Percentiles rank a stretch among this genome's conserved stretches.
These are phyloP conservation scores for Apocynum venetum DNA, from an alignment of 257 asterid species.

Conservation along the genomic window DNA sequence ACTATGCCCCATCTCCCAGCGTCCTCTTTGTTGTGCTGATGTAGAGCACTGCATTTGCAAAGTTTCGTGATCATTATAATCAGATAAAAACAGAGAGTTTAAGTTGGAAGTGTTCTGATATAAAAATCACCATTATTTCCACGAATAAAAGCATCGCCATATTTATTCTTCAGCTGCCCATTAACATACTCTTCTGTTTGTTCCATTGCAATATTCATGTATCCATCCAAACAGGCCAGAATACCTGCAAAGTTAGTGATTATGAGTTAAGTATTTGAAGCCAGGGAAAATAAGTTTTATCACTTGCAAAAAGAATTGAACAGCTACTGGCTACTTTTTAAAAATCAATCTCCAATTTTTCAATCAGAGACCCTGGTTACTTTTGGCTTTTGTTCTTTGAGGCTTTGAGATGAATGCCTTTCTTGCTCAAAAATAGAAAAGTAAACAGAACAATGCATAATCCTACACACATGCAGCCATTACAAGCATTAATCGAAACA, in stretches of 20 bases:
- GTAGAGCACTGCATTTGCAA: conserved; percentile 68
- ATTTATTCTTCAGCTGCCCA: conserved; percentile 92
- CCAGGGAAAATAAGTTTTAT: neutral
- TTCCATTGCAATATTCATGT: conserved; percentile 98
- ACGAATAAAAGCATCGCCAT: conserved; percentile 95
- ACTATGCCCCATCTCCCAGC: conserved; percentile 76
- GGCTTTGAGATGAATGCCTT: neutral
- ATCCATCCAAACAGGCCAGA: conserved; percentile 95
- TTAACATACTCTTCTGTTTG: conserved; percentile 98
- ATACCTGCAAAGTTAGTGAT: conserved; percentile 41
- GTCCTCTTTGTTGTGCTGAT: conserved; percentile 95
- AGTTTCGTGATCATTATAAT: conserved; percentile 1
- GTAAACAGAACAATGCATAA: neutral
- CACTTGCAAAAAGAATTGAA: neutral
- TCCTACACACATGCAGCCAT: neutral
- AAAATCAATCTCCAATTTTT: too few species aligned
- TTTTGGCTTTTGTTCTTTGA: neutral
- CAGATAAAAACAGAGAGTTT: neutral
- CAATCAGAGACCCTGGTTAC: neutral
- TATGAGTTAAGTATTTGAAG: neutral
- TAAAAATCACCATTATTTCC: conserved; percentile 78
- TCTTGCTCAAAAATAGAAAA: neutral
- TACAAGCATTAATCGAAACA: too few species aligned
- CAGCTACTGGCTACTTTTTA: neutral
- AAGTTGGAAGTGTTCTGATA: neutral